Conservation (phyloP, 352 stramenopile genomes). For the Phytopythium vexans region DNA sequence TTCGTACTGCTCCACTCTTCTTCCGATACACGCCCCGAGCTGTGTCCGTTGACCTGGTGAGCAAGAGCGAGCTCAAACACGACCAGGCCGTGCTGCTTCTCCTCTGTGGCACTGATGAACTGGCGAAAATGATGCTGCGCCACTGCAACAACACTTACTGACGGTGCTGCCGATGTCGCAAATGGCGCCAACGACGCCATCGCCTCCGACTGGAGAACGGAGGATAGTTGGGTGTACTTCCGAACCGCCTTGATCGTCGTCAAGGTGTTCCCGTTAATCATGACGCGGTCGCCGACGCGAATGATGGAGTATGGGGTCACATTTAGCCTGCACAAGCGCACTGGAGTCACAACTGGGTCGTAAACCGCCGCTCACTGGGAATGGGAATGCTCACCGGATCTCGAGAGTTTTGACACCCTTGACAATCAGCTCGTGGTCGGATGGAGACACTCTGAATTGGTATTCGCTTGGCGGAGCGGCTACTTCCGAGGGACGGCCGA, state of each 20-base stretch:
- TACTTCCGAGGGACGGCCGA: slow-evolving; percentile 7
- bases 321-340: slow-evolving; percentile 36
- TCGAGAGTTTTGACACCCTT: slow-evolving; percentile 56
- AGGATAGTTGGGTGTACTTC: slow-evolving; percentile 58
- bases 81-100: slow-evolving; percentile 46
- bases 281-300: slow-evolving; percentile 58
- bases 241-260: slow-evolving; percentile 44
- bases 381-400: slow-evolving; percentile 39
- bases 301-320: slow-evolving; percentile 69
- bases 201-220: slow-evolving; percentile 51
- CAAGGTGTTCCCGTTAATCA: slow-evolving; percentile 46
- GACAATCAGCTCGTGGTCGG: slow-evolving; percentile 42
- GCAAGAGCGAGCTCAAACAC: slow-evolving; percentile 48
- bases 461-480: slow-evolving; percentile 42
- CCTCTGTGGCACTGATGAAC: slow-evolving; percentile 59
- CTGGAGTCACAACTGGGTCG: too few species aligned
- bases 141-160: slow-evolving; percentile 15
- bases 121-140: slow-evolving; percentile 50
- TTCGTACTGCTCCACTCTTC: slow-evolving; percentile 59
- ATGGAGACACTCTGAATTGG: slow-evolving; percentile 41
- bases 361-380: too few species aligned
- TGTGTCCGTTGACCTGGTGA: slow-evolving; percentile 5
- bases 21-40: slow-evolving; percentile 12
- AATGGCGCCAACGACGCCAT: slow-evolving; percentile 42
- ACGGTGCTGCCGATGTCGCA: slow-evolving; percentile 11